Evolutionary conservation across 2,329 filamentous ascomycete genomes (phyloP).

Genomic region (Chrysoporthe austroafricana): DNA sequence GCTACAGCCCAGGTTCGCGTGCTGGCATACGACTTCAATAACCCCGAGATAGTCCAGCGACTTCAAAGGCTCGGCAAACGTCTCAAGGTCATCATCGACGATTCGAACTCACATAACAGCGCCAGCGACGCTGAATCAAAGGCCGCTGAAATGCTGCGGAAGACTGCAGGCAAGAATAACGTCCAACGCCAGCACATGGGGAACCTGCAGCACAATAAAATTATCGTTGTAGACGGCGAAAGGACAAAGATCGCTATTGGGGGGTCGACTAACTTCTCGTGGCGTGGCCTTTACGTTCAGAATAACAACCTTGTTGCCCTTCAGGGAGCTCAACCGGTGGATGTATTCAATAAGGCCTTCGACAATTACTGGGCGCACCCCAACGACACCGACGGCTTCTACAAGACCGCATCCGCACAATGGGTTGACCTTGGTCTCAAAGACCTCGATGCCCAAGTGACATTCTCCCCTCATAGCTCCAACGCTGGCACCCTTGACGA

Average conservation of each 20-base stretch:
- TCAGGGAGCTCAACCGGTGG: conserved; percentile 27
- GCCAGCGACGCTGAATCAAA: conserved; percentile 28
- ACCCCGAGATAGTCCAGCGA: conserved; percentile 31
- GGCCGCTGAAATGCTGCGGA: conserved; percentile 29
- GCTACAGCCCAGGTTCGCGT: conserved; percentile 31
- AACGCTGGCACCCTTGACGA: conserved; percentile 29
- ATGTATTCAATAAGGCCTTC: conserved; percentile 30
- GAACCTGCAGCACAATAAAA: conserved; percentile 32
- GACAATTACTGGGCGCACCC: conserved; percentile 31
- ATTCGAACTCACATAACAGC: conserved; percentile 28
- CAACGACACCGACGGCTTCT: conserved; percentile 30
- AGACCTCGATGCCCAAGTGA: conserved; percentile 31
- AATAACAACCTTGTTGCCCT: conserved; percentile 31
- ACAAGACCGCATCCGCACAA: conserved; percentile 29
- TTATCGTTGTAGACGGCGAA: conserved; percentile 30
- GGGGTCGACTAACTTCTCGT: conserved; percentile 32
- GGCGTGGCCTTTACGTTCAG: conserved; percentile 32
- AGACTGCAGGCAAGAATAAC: conserved; percentile 28
- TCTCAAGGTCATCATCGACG: conserved; percentile 33
- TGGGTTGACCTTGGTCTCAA: conserved; percentile 30
- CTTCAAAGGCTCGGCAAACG: conserved; percentile 30
- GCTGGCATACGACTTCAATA: conserved; percentile 32
- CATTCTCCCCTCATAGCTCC: conserved; percentile 32
- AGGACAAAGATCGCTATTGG: conserved; percentile 32
- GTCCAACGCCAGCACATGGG: conserved; percentile 33